Evolutionary conservation across 1,284 basidiomycete species (phyloP), one percentile per base, ranked within the genome.

Genomic region (Cystobasidiaceae sp.): DNA sequence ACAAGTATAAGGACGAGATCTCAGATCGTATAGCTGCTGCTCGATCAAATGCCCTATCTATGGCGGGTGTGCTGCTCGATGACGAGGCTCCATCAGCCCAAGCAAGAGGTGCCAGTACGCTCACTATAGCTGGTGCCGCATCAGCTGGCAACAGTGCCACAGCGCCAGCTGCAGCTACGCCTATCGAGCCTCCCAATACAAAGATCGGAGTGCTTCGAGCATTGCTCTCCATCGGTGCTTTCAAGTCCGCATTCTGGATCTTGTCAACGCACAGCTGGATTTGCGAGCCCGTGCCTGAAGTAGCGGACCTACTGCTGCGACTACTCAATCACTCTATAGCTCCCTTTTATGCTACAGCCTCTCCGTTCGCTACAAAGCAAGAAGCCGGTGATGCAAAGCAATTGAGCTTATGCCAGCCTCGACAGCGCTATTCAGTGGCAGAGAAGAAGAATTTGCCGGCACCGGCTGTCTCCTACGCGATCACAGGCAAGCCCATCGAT

Each of bases 231-330:
- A 80, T 97, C 44, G 96, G 96, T 17, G 87, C 89, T 28, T 73
- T 94, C 37, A 83, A 85, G 50, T 85, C 89, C 11, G 85, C 89
- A 8, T 78, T 92, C 51, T 84, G 85, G 37, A 83, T 97, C 65
- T 79, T 98, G 69, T 84, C 86, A 27, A 86, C 86, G 72, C 92
- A 86, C 74, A 89, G 89, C 2, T 93, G 91, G 88, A 79, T 96
- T 48, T 84, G 89, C 32, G 86, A 90, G 69, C 85, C 87, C 21
- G 84, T 88, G 68, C 85, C 88, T 2, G 86, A 89, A 70, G 81
- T 97, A 45, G 88, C 91, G 0, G 92, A 96, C 75, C 79, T 96
- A 41, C 80, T 93, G 67, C 78, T 96, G 39, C 85, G 88, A 39
- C 78, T 88, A 30, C 77, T 92, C 70, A 84, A 85, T 69, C 78